These are phyloP conservation scores for Blastobotrys capitulatus DNA, from an alignment of 1,139 yeast species.

Conservation along the genomic window DNA sequence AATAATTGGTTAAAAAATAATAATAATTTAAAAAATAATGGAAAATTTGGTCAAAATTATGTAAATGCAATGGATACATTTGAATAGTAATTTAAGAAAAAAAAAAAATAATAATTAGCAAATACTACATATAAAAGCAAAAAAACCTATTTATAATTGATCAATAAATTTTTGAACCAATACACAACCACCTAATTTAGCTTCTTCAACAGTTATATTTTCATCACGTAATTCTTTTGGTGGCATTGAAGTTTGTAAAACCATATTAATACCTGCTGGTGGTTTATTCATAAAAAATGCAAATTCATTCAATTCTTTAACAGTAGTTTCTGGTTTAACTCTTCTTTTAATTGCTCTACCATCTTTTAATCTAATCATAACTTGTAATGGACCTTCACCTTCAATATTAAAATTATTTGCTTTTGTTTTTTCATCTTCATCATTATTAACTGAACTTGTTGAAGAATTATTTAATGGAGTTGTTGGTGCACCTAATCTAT, in stretches of 20 bases:
- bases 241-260: slow-evolving; percentile 80
- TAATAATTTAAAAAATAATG: not conserved
- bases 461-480: slow-evolving; percentile 42
- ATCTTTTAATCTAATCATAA: slow-evolving; percentile 81
- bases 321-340: slow-evolving; percentile 50
- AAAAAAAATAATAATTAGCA: too few relatives aligned
- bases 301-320: slow-evolving; percentile 64
- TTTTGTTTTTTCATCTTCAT: slow-evolving; percentile 7
- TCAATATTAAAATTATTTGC: slow-evolving; percentile 6
- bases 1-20: not conserved
- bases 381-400: slow-evolving; percentile 59
- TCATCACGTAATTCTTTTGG: slow-evolving; percentile 63
- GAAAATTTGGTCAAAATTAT: slow-evolving; percentile 12
- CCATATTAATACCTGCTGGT: slow-evolving; percentile 44
- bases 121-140: not conserved
- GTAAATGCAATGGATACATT: slow-evolving; percentile 13
- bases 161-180: slow-evolving; percentile 53
- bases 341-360: slow-evolving; percentile 41
- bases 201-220: slow-evolving; percentile 56
- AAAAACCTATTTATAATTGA: not conserved
- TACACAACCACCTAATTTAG: slow-evolving; percentile 79
- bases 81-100: not conserved
- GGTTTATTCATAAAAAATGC: slow-evolving; percentile 48
- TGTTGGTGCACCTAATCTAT: slow-evolving; percentile 83
- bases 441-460: slow-evolving; percentile 1